Percentiles rank a stretch among this genome's conserved stretches.
Evolutionary conservation across 2,329 filamentous ascomycete species (phyloP).

Genomic region (Alternaria longipes): DNA sequence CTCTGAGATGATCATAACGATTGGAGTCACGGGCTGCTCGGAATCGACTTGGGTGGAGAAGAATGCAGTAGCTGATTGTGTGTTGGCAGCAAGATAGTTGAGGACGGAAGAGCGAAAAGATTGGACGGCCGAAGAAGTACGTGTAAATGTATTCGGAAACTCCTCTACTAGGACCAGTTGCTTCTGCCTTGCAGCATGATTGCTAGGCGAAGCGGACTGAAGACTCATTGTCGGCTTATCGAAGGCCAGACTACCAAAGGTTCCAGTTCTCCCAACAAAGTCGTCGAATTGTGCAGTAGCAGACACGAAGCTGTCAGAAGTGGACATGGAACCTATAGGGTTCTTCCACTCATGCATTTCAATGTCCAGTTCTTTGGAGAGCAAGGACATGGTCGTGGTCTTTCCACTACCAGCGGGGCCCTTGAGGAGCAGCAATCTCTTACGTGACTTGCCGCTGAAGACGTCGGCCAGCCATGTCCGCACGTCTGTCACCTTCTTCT

Average conservation of each 20-base stretch:
- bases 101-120: slow-evolving; percentile 76
- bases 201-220: slow-evolving; percentile 24
- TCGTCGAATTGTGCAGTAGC: slow-evolving; percentile 87
- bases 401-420: slow-evolving; percentile 93
- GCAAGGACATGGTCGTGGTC: slow-evolving; percentile 82
- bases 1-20: slow-evolving; percentile 92
- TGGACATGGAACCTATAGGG: slow-evolving; percentile 70
- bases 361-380: slow-evolving; percentile 79
- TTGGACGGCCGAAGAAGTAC: slow-evolving; percentile 55
- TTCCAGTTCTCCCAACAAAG: slow-evolving; percentile 82
- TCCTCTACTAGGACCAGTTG: slow-evolving; percentile 61
- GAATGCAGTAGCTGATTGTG: slow-evolving; percentile 63
- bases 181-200: slow-evolving; percentile 35
- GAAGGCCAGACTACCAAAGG: slow-evolving; percentile 76
- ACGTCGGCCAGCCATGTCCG: slow-evolving; percentile 82
- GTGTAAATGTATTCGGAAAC: slow-evolving; percentile 60
- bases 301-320: slow-evolving; percentile 71
- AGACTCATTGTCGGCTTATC: slow-evolving; percentile 25
- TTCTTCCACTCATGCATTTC: slow-evolving; percentile 92
- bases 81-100: slow-evolving; percentile 76
- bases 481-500: slow-evolving; percentile 90
- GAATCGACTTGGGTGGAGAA: slow-evolving; percentile 38
- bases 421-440: slow-evolving; percentile 84
- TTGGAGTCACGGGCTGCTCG: slow-evolving; percentile 60
- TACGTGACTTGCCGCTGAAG: slow-evolving; percentile 65